Evolutionary conservation across 108 stramenopile genomes (phyloP).

Genomic region (Cyclotella cryptica): DNA sequence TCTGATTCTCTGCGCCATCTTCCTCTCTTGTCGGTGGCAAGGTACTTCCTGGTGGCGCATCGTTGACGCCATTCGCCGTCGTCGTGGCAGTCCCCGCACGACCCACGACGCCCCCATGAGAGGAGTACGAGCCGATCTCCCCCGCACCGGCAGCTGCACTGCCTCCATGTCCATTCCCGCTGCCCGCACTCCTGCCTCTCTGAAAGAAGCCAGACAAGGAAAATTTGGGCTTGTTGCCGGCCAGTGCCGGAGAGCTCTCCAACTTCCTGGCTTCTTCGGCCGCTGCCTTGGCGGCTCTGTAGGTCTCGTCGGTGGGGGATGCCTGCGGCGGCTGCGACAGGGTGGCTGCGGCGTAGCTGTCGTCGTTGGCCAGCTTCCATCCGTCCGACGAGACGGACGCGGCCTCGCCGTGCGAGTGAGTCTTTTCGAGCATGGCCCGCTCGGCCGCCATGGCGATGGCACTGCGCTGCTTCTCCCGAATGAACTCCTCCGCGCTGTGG

Average conservation of each 20-base stretch:
- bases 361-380: neutral
- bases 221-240: constrained; percentile 17
- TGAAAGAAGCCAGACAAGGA: constrained; percentile 44
- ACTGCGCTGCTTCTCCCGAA: constrained; percentile 44
- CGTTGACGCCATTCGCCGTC: neutral
- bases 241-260: constrained; percentile 1
- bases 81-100: neutral
- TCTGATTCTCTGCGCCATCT: neutral
- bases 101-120: constrained; percentile 49
- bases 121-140: constrained; percentile 32
- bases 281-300: constrained; percentile 51
- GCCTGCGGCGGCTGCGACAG: neutral
- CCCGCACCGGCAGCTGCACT: neutral
- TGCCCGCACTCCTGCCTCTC: constrained; percentile 15
- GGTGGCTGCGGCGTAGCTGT: neutral
- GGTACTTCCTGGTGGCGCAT: neutral
- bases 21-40: constrained; percentile 27
- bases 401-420: neutral
- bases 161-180: neutral
- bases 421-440: constrained; percentile 37
- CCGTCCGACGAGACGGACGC: neutral
- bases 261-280: constrained; percentile 46
- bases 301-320: constrained; percentile 35
- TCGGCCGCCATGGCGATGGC: constrained; percentile 51
- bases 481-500: constrained; percentile 45